phyloP scores from a whole-genome alignment of 768 basidiomycete genomes.

The Chiua virens region DNA sequence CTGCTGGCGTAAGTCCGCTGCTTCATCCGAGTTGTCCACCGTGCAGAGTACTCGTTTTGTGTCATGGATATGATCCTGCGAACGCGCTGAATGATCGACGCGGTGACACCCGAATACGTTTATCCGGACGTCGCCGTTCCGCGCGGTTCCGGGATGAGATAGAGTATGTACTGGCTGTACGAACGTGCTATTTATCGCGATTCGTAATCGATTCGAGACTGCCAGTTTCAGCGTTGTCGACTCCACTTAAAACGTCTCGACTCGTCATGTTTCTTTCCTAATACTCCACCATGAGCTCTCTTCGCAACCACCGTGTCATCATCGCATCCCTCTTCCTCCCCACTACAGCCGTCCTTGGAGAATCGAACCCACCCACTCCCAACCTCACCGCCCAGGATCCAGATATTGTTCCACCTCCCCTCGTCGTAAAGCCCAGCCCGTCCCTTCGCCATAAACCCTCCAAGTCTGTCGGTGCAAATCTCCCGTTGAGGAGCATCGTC shows the following conservation, averaged over 20 bases:
- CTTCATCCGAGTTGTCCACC: too few relatives aligned
- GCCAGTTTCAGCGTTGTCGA: not conserved
- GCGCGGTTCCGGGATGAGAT: slow-evolving; percentile 1
- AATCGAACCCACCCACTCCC: slow-evolving; percentile 53
- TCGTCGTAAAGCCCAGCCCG: not conserved
- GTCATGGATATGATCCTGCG: too few relatives aligned
- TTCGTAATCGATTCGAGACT: not conserved
- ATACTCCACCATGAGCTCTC: slow-evolving; percentile 56
- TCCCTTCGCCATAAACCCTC: slow-evolving; percentile 20
- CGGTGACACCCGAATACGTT: not conserved
- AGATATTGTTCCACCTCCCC: slow-evolving; percentile 3
- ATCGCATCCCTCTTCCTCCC: slow-evolving; percentile 87
- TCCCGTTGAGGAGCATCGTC: slow-evolving; percentile 67
- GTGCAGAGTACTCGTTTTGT: too few relatives aligned
- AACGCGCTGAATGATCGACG: too few relatives aligned
- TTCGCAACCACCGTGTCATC: slow-evolving; percentile 71
- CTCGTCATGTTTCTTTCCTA: too few relatives aligned
- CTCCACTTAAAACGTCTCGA: too few relatives aligned
- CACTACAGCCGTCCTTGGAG: slow-evolving; percentile 62
- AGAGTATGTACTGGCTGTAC: not conserved
- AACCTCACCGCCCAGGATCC: slow-evolving; percentile 28
- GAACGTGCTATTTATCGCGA: too few relatives aligned
- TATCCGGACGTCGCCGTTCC: slow-evolving; percentile 11
- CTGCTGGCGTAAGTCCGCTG: too few relatives aligned
- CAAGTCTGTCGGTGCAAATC: slow-evolving; percentile 17